phyloP scores from a whole-genome alignment of 1,139 yeast genomes.

The Fermentozyma sake region DNA sequence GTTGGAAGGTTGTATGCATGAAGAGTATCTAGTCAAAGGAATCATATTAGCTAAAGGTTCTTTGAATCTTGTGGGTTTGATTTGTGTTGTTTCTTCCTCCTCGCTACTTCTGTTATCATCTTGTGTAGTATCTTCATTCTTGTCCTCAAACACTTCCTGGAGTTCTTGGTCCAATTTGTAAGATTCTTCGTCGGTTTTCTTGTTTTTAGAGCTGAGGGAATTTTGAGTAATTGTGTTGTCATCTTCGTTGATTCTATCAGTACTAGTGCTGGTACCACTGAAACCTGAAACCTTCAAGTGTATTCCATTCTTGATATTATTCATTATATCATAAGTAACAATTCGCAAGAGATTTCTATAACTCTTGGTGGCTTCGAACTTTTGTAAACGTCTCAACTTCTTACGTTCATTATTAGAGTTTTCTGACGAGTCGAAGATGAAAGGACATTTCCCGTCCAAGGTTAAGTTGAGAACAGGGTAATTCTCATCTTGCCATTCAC shows the following conservation, averaged over 20 bases:
- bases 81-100: conserved; percentile 2
- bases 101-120: not conserved
- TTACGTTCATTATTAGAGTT: conserved; percentile 32
- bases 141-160: conserved; percentile 8
- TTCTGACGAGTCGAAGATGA: conserved; percentile 46
- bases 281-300: conserved; percentile 15
- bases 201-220: conserved; percentile 12
- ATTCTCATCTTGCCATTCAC: conserved; percentile 65
- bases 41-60: conserved; percentile 6
- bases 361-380: conserved; percentile 37
- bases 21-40: conserved; percentile 21
- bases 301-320: conserved; percentile 21
- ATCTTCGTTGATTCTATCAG: conserved; percentile 21
- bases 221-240: conserved; percentile 15
- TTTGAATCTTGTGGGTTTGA: conserved; percentile 1
- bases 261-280: conserved; percentile 28
- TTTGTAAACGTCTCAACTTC: conserved; percentile 32
- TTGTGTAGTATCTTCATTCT: conserved; percentile 10
- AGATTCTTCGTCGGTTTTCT: conserved; percentile 6
- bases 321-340: conserved; percentile 32
- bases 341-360: conserved; percentile 35
- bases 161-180: conserved; percentile 10
- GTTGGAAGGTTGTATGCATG: conserved; percentile 21
- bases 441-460: conserved; percentile 70
- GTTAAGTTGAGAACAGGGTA: conserved; percentile 44